phyloP scores from a whole-genome alignment of 805 yeast species.

The Kluyveromyces starmeri region DNA sequence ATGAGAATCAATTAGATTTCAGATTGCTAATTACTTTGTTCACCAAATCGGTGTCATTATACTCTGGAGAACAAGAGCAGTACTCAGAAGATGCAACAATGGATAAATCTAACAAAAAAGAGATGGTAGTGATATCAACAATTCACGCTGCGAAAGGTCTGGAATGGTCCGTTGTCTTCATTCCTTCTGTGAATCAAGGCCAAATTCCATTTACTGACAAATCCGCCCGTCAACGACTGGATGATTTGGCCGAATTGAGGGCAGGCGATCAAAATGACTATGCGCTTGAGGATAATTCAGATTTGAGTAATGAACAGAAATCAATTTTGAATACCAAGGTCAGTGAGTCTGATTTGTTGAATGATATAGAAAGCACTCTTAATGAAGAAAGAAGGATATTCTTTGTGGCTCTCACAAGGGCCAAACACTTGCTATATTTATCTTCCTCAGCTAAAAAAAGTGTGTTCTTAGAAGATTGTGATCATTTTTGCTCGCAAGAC shows the following conservation, averaged over 20 bases:
- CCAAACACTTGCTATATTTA: constrained; percentile 48
- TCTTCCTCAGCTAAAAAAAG: constrained; percentile 14
- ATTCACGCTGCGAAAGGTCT: constrained; percentile 90
- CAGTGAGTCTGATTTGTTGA: neutral
- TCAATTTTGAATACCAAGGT: neutral
- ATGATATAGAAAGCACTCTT: neutral
- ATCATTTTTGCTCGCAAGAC: constrained; percentile 1
- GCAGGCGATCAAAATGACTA: neutral
- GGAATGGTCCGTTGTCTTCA: constrained; percentile 90
- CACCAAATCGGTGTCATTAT: constrained; percentile 31
- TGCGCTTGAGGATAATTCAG: neutral
- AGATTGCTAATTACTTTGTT: constrained; percentile 25
- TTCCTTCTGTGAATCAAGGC: constrained; percentile 63
- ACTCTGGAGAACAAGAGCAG: constrained; percentile 19
- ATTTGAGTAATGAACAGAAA: neutral
- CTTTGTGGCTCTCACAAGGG: constrained; percentile 85
- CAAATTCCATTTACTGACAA: constrained; percentile 41
- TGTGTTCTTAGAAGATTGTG: constrained; percentile 1
- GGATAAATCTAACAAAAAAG: neutral
- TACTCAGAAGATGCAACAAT: neutral
- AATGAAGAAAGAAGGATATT: constrained; percentile 74
- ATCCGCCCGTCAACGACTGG: constrained; percentile 1
- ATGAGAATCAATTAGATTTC: neutral
- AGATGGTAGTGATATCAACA: constrained; percentile 54
- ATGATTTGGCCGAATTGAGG: neutral